Conservation (phyloP, 192 early-diverging fungal species). For the Backusella mclennaniae region DNA sequence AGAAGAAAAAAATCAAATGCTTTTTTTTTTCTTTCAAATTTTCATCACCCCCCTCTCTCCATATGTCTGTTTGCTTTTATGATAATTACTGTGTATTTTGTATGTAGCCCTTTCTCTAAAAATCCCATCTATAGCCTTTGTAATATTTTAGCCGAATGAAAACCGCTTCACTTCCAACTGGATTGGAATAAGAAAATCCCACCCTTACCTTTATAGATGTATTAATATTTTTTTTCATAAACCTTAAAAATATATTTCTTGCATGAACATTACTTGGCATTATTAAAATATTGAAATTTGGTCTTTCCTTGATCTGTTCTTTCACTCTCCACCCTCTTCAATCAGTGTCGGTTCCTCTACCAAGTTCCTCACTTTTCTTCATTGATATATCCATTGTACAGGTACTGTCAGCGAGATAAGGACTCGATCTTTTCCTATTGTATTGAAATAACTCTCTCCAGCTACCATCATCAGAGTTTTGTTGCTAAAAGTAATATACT, state of each 20-base stretch:
- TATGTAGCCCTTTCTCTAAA: not conserved
- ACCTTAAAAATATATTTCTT: not conserved
- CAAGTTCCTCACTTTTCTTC: too few relatives aligned
- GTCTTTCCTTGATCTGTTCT: too few relatives aligned
- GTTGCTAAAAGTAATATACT: not conserved
- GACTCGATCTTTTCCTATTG: too few relatives aligned
- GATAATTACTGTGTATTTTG: not conserved
- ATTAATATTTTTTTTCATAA: not conserved
- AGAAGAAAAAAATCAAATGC: not conserved
- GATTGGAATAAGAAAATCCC: not conserved
- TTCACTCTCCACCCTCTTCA: too few relatives aligned
- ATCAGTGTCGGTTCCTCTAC: too few relatives aligned
- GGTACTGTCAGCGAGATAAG: too few relatives aligned
- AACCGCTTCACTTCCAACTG: not conserved
- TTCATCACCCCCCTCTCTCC: not conserved
- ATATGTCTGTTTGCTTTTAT: not conserved
- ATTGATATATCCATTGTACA: too few relatives aligned
- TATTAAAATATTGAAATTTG: not conserved
- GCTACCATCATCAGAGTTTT: not conserved
- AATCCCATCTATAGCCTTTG: not conserved
- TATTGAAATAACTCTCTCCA: not conserved
- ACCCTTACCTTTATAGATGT: not conserved
- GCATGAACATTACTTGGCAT: not conserved
- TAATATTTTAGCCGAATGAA: constrained; percentile 5
- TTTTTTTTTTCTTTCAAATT: not conserved